Conservation (phyloP, 2,329 filamentous ascomycete genomes). For the Hawksworthiomyces lignivorus region DNA sequence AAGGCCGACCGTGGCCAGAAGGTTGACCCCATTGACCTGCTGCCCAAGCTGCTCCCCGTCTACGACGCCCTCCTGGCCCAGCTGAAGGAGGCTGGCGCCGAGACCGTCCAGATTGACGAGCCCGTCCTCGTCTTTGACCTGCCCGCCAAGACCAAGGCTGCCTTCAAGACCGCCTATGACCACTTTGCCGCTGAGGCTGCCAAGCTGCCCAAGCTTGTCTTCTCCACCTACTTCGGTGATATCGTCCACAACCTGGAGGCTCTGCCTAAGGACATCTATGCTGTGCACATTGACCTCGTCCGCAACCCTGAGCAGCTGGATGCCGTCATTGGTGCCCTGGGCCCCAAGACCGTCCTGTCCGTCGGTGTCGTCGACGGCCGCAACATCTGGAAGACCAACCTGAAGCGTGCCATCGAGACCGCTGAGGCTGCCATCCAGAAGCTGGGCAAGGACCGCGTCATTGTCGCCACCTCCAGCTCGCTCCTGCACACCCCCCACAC, state of each 20-base stretch:
- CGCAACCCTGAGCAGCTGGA: constrained; percentile 97
- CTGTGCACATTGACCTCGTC: constrained; percentile 90
- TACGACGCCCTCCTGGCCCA: constrained; percentile 88
- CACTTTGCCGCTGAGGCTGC: constrained; percentile 69
- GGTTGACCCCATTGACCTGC: constrained; percentile 86
- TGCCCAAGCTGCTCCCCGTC: constrained; percentile 87
- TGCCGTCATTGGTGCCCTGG: constrained; percentile 72
- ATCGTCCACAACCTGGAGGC: constrained; percentile 98
- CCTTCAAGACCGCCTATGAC: constrained; percentile 97
- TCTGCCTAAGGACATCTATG: constrained; percentile 71
- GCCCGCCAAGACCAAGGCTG: constrained; percentile 79
- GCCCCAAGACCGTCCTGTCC: constrained; percentile 83
- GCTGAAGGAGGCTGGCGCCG: constrained; percentile 93
- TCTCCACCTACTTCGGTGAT: constrained; percentile 98
- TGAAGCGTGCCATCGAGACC: constrained; percentile 86
- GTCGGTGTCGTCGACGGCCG: constrained; percentile 95
- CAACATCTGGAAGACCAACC: constrained; percentile 99
- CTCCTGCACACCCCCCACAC: constrained; percentile 98
- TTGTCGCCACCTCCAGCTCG: constrained; percentile 93
- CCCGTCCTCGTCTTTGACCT: constrained; percentile 94
- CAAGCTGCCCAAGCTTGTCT: constrained; percentile 78
- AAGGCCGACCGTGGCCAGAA: constrained; percentile 96
- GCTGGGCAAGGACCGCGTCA: constrained; percentile 94
- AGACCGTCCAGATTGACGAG: constrained; percentile 98
- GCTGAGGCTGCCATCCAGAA: constrained; percentile 87